Evolutionary conservation across 352 stramenopile species (phyloP).

Genomic region (Phytophthora multivora): DNA sequence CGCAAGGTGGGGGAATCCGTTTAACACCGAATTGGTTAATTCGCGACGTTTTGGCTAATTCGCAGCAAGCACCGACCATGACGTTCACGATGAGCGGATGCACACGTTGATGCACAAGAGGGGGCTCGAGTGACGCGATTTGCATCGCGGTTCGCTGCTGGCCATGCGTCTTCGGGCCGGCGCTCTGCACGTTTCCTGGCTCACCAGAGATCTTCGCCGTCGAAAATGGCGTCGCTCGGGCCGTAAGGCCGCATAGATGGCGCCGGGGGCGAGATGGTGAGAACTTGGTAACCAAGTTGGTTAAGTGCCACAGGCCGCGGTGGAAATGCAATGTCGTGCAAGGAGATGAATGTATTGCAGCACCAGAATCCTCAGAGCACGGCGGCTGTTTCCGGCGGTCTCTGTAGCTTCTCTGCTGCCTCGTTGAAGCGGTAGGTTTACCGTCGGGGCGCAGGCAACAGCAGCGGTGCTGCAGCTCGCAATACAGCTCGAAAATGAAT

Average conservation of each 20-base stretch:
- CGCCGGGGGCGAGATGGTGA: constrained; percentile 1
- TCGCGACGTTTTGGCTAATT: constrained; percentile 7
- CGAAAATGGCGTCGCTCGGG: constrained; percentile 11
- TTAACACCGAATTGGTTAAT: constrained; percentile 25
- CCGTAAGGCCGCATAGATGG: neutral
- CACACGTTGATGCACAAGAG: neutral
- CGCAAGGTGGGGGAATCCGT: neutral
- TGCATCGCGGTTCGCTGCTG: constrained; percentile 20
- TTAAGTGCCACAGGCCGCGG: neutral
- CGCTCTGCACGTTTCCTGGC: constrained; percentile 27
- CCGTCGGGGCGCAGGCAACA: neutral
- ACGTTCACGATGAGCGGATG: too few relatives aligned
- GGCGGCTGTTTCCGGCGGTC: constrained; percentile 6
- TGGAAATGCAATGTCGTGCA: constrained; percentile 22
- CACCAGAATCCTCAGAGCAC: neutral
- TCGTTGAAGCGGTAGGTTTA: neutral
- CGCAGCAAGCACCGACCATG: neutral
- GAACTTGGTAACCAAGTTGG: too few relatives aligned
- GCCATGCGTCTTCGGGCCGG: constrained; percentile 17
- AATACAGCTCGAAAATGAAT: neutral
- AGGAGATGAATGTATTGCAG: neutral
- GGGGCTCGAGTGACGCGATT: constrained; percentile 28
- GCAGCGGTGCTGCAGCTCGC: neutral
- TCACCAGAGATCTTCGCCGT: constrained; percentile 23
- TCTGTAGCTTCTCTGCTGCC: constrained; percentile 1